A percentile compares a stretch with the other conserved stretches of the same genome.
These are phyloP conservation scores for Salmacisia buchloeana DNA, from an alignment of 1,284 basidiomycete species.

Conservation along the genomic window DNA sequence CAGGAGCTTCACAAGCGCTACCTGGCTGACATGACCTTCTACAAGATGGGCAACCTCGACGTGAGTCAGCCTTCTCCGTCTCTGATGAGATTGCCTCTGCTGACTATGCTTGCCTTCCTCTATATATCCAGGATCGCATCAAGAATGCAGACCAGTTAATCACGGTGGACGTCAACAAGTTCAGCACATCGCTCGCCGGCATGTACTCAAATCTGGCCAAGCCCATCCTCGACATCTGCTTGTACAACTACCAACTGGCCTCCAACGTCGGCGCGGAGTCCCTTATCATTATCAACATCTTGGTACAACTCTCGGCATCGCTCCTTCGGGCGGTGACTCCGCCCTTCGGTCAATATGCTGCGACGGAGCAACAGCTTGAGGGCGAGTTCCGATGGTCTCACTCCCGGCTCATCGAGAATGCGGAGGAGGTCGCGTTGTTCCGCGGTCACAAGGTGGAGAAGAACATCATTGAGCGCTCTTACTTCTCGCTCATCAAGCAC, in stretches of 20 bases:
- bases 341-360: constrained; percentile 87
- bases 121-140: constrained; percentile 63
- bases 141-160: constrained; percentile 98
- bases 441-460: constrained; percentile 87
- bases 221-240: constrained; percentile 79
- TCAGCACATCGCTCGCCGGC: constrained; percentile 82
- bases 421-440: constrained; percentile 89
- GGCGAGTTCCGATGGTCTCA: constrained; percentile 85
- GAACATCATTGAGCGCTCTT: constrained; percentile 83
- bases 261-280: constrained; percentile 92
- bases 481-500: constrained; percentile 80
- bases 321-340: constrained; percentile 60
- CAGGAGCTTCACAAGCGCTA: constrained; percentile 76
- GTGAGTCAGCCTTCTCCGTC: background rate
- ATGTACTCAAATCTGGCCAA: constrained; percentile 68
- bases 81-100: constrained; percentile 54
- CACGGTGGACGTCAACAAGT: constrained; percentile 89
- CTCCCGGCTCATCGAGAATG: constrained; percentile 84
- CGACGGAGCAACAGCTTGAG: constrained; percentile 64
- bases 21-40: constrained; percentile 74
- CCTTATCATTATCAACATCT: constrained; percentile 72
- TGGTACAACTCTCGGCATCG: constrained; percentile 62
- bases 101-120: constrained; percentile 61
- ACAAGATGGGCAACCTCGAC: constrained; percentile 70
- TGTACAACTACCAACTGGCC: constrained; percentile 94